Evolutionary conservation across 176 grass and related monocot species (phyloP).

Genomic region (Aegilops longissima): DNA sequence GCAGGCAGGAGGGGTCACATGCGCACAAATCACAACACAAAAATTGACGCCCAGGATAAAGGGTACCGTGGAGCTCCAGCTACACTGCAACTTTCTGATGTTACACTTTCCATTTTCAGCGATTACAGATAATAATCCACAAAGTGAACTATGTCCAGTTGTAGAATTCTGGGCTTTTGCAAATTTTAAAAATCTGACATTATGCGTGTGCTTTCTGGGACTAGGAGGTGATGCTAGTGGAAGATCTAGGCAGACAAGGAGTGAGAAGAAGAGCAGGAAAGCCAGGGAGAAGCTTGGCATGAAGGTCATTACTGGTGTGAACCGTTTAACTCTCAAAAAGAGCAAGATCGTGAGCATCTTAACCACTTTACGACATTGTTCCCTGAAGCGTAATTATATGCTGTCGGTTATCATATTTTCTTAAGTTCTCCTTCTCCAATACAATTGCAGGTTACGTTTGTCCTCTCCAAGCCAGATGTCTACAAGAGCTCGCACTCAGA

Average conservation of each 20-base stretch:
- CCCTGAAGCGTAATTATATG: background rate
- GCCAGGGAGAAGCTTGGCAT: slow-evolving; percentile 39
- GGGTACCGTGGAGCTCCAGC: too few relatives aligned
- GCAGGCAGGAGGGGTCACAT: too few relatives aligned
- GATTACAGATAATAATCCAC: background rate
- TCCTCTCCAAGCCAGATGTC: slow-evolving; percentile 36
- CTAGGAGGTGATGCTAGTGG: slow-evolving; percentile 32
- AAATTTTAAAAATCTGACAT: background rate
- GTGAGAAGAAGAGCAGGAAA: slow-evolving; percentile 39
- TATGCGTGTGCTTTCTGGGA: background rate
- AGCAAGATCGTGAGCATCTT: slow-evolving; percentile 34
- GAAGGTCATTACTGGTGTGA: slow-evolving; percentile 27
- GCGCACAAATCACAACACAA: too few relatives aligned
- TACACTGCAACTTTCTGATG: background rate
- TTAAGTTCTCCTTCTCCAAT: background rate
- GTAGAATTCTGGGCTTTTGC: background rate
- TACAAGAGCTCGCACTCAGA: slow-evolving; percentile 34
- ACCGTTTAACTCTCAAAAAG: slow-evolving; percentile 35
- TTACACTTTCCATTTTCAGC: background rate
- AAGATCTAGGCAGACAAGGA: slow-evolving; percentile 33
- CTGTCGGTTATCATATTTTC: background rate
- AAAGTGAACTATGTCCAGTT: background rate
- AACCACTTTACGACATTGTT: background rate
- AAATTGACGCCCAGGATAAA: too few relatives aligned
- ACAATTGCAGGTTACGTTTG: background rate